Base-by-base conservation (phyloP, 2,329 filamentous ascomycete genomes). In the Sarocladium oryzae region DNA sequence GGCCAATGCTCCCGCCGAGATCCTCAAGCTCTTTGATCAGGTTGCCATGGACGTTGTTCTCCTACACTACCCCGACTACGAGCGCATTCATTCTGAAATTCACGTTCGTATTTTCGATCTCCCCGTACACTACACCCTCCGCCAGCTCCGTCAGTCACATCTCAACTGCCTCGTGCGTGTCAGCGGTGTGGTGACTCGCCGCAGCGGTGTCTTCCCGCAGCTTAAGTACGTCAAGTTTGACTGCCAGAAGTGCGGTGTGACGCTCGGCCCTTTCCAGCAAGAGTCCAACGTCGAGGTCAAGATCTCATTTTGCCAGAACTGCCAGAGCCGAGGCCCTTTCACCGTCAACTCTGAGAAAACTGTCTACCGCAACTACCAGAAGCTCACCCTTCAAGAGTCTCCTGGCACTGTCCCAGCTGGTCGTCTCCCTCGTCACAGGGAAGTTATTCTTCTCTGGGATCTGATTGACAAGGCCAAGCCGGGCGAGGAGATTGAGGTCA, bases 161-260 rank as follows among this genome's bases (percentile, higher is more conserved):
- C 79, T 99, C 54, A 99, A 99, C 76, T 96, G 91, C 61, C 77
- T 99, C 38, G 88, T 99, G 35, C 85, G 92, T 50, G 93, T 99
- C 51, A 91, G 87, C 60, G 93, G 93, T 58, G 93, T 99, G 4
- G 93, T 99, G 24, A 99, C 93, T 30, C 84, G 93, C 56, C 83
- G 93, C 58, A 95, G 86, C 23, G 93, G 93, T 52, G 95, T 99
- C 45, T 99, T 99, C 67, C 93, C 93, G 2, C 93, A 99, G 71
- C 76, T 99, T 55, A 97, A 97, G 69, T 96, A 97, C 68, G 89
- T 99, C 72, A 96, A 96, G 71, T 97, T 99, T 64, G 89, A 96
- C 71, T 99, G 93, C 71, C 83, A 77, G 53, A 99, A 96, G 71
- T 99, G 93, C 62, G 88, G 89, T 55, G 81, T 88, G 41, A 96